Percentiles rank a stretch among this genome's conserved stretches.
Conservation (phyloP, 345 rosid species). For the Psidium guajava region DNA sequence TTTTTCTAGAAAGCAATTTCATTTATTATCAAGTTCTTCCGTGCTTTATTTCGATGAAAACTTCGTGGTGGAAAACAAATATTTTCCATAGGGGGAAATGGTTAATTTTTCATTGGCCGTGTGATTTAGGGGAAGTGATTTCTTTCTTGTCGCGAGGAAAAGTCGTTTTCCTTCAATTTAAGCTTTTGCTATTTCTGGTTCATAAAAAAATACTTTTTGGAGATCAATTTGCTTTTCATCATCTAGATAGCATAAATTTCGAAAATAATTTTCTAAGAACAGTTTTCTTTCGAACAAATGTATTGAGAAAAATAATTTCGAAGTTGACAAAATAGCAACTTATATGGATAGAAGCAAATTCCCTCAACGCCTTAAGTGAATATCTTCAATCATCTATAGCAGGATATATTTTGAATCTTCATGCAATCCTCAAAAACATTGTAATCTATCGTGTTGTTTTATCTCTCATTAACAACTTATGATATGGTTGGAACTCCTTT, state of each 20-base stretch:
- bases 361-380: no score
- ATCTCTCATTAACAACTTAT: no score
- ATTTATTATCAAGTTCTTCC: not conserved
- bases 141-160: not conserved
- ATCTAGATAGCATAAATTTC: not conserved
- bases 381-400: no score
- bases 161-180: not conserved
- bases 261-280: accelerated
- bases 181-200: not conserved
- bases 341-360: no score
- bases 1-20: not conserved
- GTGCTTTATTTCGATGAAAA: not conserved
- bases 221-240: not conserved
- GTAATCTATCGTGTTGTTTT: no score
- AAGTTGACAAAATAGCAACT: no score
- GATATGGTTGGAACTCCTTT: no score
- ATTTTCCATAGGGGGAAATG: not conserved
- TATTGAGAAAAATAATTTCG: no score
- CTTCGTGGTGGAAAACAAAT: no score
- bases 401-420: no score
- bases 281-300: not conserved
- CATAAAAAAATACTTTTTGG: not conserved
- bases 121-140: not conserved
- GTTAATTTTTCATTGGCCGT: not conserved
- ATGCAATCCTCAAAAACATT: no score